Evolutionary conservation across 441 rosid species (phyloP).

Genomic region (Bruguiera hainesii): DNA sequence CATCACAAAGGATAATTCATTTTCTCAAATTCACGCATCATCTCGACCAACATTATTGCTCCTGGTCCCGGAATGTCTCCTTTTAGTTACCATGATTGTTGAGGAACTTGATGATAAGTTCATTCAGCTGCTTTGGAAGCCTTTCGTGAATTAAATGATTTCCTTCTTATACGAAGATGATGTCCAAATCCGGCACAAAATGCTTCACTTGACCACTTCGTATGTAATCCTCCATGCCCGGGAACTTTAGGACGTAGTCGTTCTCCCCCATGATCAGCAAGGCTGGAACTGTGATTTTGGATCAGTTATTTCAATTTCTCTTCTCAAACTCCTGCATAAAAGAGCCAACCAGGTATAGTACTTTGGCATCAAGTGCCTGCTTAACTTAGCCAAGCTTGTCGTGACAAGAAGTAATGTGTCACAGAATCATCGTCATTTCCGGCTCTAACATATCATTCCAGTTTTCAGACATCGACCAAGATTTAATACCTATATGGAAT

Average conservation of each 20-base stretch:
- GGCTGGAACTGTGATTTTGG: constrained; percentile 30
- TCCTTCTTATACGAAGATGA: constrained; percentile 11
- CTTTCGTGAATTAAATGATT: constrained; percentile 33
- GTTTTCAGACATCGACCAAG: background rate
- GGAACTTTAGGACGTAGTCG: constrained; percentile 34
- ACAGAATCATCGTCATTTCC: no score
- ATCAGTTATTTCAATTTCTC: constrained; percentile 16
- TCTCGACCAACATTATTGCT: no score
- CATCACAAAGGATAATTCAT: background rate
- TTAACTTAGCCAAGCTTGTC: background rate
- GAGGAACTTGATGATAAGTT: constrained; percentile 28
- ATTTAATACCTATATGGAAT: constrained; percentile 26
- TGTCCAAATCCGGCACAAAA: constrained; percentile 15
- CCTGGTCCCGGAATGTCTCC: background rate
- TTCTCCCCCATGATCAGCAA: constrained; percentile 35
- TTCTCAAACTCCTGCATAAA: constrained; percentile 17
- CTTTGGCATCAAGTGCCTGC: background rate
- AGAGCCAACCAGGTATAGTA: background rate
- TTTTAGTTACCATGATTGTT: constrained; percentile 17
- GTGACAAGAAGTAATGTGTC: background rate
- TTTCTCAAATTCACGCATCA: no score
- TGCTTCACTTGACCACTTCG: constrained; percentile 24
- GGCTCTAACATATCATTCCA: no score
- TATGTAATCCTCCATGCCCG: constrained; percentile 31
- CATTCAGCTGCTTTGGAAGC: constrained; percentile 30